Evolutionary conservation across 2,329 filamentous ascomycete species (phyloP).

Genomic region (Gnomoniopsis sp.): DNA sequence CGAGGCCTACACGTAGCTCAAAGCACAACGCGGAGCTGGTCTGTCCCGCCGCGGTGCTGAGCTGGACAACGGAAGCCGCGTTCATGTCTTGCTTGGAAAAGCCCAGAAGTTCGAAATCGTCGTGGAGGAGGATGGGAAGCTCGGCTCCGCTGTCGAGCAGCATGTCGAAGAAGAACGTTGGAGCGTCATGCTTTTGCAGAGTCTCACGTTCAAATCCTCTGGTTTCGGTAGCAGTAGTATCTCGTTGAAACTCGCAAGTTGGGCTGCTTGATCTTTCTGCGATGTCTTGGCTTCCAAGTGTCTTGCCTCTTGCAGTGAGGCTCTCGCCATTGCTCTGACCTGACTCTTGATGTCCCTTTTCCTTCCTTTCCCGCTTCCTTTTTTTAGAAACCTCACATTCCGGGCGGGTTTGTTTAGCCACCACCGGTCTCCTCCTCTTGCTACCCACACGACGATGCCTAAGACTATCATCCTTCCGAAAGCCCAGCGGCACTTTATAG

Average conservation of each 20-base stretch:
- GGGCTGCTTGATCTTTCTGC: neutral
- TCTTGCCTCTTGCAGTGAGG: neutral
- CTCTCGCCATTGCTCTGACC: neutral
- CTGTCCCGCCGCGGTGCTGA: constrained; percentile 21
- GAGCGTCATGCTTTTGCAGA: constrained; percentile 20
- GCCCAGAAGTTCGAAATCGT: constrained; percentile 33
- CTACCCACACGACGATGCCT: neutral
- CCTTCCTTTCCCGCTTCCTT: neutral
- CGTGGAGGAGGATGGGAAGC: constrained; percentile 32
- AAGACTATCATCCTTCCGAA: constrained; percentile 21
- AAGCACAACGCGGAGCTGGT: constrained; percentile 25
- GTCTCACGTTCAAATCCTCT: neutral
- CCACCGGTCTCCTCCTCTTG: neutral
- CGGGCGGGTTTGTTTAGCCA: neutral
- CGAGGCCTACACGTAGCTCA: constrained; percentile 33
- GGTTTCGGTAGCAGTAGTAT: neutral
- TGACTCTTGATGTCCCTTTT: neutral
- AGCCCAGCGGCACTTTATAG: constrained; percentile 28
- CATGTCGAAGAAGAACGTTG: constrained; percentile 29
- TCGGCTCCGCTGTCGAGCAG: constrained; percentile 43
- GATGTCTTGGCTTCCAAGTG: neutral
- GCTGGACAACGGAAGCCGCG: constrained; percentile 26
- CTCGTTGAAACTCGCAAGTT: neutral
- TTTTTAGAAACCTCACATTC: neutral
- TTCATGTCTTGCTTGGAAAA: constrained; percentile 30